Percentiles rank a stretch among this genome's conserved stretches.
Evolutionary conservation across 2,329 filamentous ascomycete species (phyloP).

Genomic region (Monosporascus sp.): DNA sequence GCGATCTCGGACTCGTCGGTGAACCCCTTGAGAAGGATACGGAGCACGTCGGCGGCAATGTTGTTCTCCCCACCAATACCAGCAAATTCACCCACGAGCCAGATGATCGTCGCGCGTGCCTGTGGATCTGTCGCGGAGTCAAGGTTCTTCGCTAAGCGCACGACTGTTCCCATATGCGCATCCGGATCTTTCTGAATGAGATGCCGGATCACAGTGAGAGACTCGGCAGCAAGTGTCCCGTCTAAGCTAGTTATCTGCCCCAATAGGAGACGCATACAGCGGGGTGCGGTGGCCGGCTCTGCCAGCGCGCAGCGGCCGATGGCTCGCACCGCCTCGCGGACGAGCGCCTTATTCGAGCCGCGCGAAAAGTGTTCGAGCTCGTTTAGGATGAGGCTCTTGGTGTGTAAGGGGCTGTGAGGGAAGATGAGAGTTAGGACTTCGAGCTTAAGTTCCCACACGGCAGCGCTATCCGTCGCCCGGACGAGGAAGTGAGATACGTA

Average conservation of each 20-base stretch:
- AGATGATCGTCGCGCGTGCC: conserved; percentile 90
- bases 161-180: conserved; percentile 77
- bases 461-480: conserved; percentile 68
- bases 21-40: conserved; percentile 83
- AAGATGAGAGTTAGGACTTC: conserved; percentile 90
- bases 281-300: conserved; percentile 62
- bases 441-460: conserved; percentile 87
- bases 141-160: conserved; percentile 84
- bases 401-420: conserved; percentile 67
- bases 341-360: conserved; percentile 66
- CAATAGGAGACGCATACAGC: conserved; percentile 78
- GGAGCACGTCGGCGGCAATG: conserved; percentile 86
- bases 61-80: conserved; percentile 76
- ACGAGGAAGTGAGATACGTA: conserved; percentile 89
- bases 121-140: conserved; percentile 83
- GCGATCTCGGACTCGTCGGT: conserved; percentile 76
- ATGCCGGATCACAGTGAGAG: conserved; percentile 89
- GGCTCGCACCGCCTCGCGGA: conserved; percentile 84
- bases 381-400: conserved; percentile 82
- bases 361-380: conserved; percentile 92
- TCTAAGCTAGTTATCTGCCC: conserved; percentile 85
- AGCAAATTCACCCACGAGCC: conserved; percentile 93
- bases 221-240: conserved; percentile 83
- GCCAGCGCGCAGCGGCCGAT: conserved; percentile 90
- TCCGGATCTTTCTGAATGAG: conserved; percentile 87